Percentiles rank a stretch among this genome's conserved stretches.
Evolutionary conservation across 1,139 yeast genomes (phyloP).

Genomic region (Lodderomyces jiufengensis): DNA sequence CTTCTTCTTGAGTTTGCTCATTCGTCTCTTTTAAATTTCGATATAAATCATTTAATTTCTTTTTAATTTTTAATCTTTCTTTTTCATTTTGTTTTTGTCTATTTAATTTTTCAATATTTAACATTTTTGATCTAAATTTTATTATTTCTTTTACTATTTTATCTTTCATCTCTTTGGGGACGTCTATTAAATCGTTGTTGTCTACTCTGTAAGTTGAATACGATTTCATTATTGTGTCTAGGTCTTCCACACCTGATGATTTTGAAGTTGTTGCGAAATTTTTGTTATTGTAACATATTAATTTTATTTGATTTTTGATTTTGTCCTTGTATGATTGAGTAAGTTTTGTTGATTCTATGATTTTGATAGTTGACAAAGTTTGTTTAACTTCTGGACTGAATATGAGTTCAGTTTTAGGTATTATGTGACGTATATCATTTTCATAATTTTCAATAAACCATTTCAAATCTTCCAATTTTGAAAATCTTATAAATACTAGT

Average conservation of each 20-base stretch:
- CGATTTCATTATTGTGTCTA: slow-evolving; percentile 34
- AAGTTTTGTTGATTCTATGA: slow-evolving; percentile 1
- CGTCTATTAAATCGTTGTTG: slow-evolving; percentile 55
- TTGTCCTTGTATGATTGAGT: slow-evolving; percentile 3
- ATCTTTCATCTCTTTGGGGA: slow-evolving; percentile 59
- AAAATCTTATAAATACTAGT: slow-evolving; percentile 27
- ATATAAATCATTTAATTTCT: slow-evolving; percentile 49
- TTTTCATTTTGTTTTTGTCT: slow-evolving; percentile 48
- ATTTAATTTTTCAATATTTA: slow-evolving; percentile 54
- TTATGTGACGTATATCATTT: slow-evolving; percentile 1
- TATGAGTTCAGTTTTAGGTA: slow-evolving; percentile 4
- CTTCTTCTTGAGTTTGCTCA: slow-evolving; percentile 8
- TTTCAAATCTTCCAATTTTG: slow-evolving; percentile 14
- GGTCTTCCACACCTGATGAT: slow-evolving; percentile 31
- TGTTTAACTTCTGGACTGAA: slow-evolving; percentile 2
- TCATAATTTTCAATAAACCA: slow-evolving; percentile 13
- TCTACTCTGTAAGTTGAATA: slow-evolving; percentile 53
- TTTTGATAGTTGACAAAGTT: neutral
- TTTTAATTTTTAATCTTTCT: slow-evolving; percentile 52
- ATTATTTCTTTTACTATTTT: slow-evolving; percentile 56
- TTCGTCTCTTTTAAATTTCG: slow-evolving; percentile 35
- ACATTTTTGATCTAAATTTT: slow-evolving; percentile 58
- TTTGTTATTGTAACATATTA: slow-evolving; percentile 19
- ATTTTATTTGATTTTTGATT: slow-evolving; percentile 12
- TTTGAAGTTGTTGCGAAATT: slow-evolving; percentile 19